Percentiles rank a stretch among this genome's conserved stretches.
Evolutionary conservation across 2,329 filamentous ascomycete genomes (phyloP).

Genomic region (Rasamsonia emersonii): DNA sequence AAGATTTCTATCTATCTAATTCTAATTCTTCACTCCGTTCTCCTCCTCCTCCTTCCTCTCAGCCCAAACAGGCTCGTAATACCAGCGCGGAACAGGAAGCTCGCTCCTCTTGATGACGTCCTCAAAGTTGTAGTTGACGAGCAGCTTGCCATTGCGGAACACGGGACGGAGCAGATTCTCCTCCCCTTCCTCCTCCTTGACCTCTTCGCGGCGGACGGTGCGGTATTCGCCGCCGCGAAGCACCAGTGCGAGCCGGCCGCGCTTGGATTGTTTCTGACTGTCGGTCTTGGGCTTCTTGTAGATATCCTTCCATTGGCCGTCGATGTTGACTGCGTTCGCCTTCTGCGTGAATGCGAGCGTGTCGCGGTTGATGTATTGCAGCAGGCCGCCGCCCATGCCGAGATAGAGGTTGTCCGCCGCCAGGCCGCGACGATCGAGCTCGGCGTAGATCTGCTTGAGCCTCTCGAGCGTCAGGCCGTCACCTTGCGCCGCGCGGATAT

Average conservation of each 20-base stretch:
- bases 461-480: not conserved
- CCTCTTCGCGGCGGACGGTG: not conserved
- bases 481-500: not conserved
- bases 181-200: constrained; percentile 1
- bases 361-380: constrained; percentile 1
- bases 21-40: no score
- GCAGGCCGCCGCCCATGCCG: not conserved
- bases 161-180: not conserved
- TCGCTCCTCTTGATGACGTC: not conserved
- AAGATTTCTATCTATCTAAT: no score
- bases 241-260: not conserved
- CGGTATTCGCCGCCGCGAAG: not conserved
- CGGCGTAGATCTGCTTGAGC: not conserved
- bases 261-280: not conserved
- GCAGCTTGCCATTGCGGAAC: constrained; percentile 1
- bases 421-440: constrained; percentile 1
- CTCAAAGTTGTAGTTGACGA: constrained; percentile 1
- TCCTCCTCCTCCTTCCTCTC: not conserved
- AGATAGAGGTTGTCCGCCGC: not conserved
- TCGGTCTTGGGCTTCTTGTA: constrained; percentile 1
- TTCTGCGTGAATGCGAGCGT: constrained; percentile 1
- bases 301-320: constrained; percentile 1
- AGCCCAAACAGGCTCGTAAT: constrained; percentile 1
- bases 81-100: not conserved
- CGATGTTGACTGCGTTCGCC: not conserved